These are phyloP conservation scores for Phialemonium atrogriseum DNA, from an alignment of 2,329 filamentous ascomycete genomes.

Conservation along the genomic window DNA sequence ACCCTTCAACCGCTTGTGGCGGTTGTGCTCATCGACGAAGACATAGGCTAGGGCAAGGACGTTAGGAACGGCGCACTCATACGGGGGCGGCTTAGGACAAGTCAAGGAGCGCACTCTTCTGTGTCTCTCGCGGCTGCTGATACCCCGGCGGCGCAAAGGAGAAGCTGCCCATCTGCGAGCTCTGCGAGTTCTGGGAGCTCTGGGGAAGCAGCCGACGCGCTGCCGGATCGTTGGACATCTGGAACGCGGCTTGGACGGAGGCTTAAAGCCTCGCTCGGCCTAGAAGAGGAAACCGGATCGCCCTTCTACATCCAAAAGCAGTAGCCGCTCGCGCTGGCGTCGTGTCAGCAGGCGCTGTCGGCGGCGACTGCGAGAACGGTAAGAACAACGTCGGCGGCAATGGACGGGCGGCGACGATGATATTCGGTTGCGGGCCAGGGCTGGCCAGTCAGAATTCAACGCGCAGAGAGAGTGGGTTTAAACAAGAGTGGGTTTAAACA, in stretches of 20 bases:
- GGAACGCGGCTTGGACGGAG: conserved; percentile 10
- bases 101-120: conserved; percentile 61
- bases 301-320: conserved; percentile 5
- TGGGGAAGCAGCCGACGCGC: conserved; percentile 58
- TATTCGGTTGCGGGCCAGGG: too few species aligned
- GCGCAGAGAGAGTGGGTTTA: too few species aligned
- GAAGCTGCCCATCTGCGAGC: conserved; percentile 64
- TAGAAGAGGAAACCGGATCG: not conserved
- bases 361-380: too few species aligned
- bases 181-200: too few species aligned
- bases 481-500: too few species aligned
- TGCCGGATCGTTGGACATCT: conserved; percentile 57
- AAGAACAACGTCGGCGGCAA: too few species aligned
- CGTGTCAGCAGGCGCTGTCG: not conserved
- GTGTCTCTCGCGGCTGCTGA: conserved; percentile 61
- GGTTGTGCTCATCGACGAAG: conserved; percentile 97
- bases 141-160: conserved; percentile 59
- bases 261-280: conserved; percentile 8
- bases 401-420: too few species aligned
- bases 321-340: not conserved
- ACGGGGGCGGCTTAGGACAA: not conserved
- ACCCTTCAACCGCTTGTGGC: conserved; percentile 95
- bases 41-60: conserved; percentile 68
- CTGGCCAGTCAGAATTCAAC: too few species aligned
- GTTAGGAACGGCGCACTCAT: conserved; percentile 19